Percentiles rank a stretch among this genome's conserved stretches.
Evolutionary conservation across 2,329 filamentous ascomycete genomes (phyloP).

Genomic region (Penicillium occitanis): DNA sequence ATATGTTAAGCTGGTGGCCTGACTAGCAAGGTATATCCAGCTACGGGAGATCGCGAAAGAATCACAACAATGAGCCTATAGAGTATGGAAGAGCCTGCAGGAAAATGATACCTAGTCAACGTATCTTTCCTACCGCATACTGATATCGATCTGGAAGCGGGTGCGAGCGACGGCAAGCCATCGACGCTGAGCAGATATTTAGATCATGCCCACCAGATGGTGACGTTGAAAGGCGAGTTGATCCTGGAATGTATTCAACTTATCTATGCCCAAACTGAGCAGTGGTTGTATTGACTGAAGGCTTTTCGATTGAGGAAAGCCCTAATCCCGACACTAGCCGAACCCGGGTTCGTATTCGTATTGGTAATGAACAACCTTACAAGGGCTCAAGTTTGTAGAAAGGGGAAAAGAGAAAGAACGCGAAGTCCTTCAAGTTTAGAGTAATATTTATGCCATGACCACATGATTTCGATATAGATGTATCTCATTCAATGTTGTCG

Average conservation of each 20-base stretch:
- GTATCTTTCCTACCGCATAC: no score
- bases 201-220: no score
- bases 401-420: not conserved
- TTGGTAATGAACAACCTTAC: not conserved
- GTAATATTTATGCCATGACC: not conserved
- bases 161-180: no score
- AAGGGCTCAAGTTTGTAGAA: not conserved
- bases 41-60: no score
- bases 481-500: not conserved
- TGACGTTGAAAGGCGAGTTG: no score
- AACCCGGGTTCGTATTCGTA: not conserved
- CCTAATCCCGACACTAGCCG: not conserved
- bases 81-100: no score
- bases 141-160: no score
- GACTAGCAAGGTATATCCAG: no score
- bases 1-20: no score
- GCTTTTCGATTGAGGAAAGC: not conserved
- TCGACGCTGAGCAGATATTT: no score
- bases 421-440: not conserved
- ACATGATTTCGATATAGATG: not conserved
- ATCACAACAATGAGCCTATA: no score
- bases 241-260: constrained; percentile 39
- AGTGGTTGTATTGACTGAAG: not conserved
- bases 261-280: constrained; percentile 3
- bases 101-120: no score